These are phyloP conservation scores for Pichia sp. DNA, from an alignment of 1,139 yeast species.

Conservation along the genomic window DNA sequence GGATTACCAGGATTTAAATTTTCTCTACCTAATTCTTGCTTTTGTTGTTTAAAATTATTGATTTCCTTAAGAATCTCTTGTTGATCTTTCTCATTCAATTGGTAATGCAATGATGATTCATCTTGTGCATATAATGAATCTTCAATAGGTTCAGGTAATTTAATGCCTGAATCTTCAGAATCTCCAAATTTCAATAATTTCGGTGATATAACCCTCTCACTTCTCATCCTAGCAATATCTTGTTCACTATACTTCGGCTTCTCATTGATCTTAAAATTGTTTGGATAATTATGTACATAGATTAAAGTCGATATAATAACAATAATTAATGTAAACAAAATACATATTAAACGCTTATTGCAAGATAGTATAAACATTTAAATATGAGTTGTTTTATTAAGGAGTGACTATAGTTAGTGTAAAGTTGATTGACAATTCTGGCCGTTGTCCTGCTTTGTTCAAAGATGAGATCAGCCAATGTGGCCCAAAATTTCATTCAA, in stretches of 20 bases:
- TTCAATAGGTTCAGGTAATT: slow-evolving; percentile 2
- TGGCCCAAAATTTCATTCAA: no score
- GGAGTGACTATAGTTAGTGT: no score
- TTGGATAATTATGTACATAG: neutral
- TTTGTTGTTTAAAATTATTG: slow-evolving; percentile 1
- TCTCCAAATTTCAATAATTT: neutral
- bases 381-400: no score
- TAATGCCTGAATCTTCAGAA: neutral
- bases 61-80: slow-evolving; percentile 1
- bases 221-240: neutral
- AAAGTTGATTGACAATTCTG: no score
- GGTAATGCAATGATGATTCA: slow-evolving; percentile 3
- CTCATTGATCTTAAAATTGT: no score
- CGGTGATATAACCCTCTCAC: neutral
- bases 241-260: neutral
- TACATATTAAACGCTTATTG: neutral
- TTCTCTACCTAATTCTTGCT: slow-evolving; percentile 3
- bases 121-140: slow-evolving; percentile 13
- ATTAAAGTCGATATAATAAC: no score
- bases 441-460: no score
- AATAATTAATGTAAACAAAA: neutral
- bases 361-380: neutral
- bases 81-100: neutral
- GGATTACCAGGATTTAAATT: slow-evolving; percentile 9
- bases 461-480: no score